Base-by-base conservation (phyloP, 2,329 filamentous ascomycete genomes). In the Exophiala spinifera region DNA sequence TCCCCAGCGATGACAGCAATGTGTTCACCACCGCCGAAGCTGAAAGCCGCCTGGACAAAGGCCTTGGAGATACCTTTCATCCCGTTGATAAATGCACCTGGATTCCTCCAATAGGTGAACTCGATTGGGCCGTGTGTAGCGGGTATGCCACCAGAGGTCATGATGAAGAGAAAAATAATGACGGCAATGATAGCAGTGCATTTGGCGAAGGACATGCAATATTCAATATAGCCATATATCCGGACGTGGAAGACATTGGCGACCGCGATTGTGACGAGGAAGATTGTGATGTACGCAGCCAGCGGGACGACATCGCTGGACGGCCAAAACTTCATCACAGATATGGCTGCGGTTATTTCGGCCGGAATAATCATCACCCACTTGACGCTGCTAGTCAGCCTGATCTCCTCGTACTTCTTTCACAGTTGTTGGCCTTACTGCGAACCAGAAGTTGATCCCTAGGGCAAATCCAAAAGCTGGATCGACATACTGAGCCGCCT, bases 1-100 rank as follows among this genome's bases (percentile, higher is more conserved):
- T 83, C 80, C 21, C 78, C 79, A 4, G 79, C 80, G 4, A 80
- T 77, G 60, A 81, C 77, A 14, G 78, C 78, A 7, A 83, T 72
- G 39, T 73, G 75, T 61, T 84, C 79, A 14, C 69, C 66, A 13
- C 69, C 69, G 5, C 64, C 64, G 43, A 67, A 72, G 3, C 68
- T 67, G 51, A 70, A 73, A 1, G 67, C 66, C 3, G 71, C 69
- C 36, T 69, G 70, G 43, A 68, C 65, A 63, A 80, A 76, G 48
- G 84, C 80, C 55, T 46, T 19, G 3, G 15, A 15, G 47, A 39
- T 61, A 61, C 52, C 37, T 15, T 40, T 40, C 15, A 40, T 40
- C 15, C 73, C 74, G 53, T 77, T 66, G 2, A 67, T 73, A 56
- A 76, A 76, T 6, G 71, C 62, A 4, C 63, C 63, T 34, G 67